phyloP scores from a whole-genome alignment of 148 eudicot species.

The Dysphania ambrosioides region DNA sequence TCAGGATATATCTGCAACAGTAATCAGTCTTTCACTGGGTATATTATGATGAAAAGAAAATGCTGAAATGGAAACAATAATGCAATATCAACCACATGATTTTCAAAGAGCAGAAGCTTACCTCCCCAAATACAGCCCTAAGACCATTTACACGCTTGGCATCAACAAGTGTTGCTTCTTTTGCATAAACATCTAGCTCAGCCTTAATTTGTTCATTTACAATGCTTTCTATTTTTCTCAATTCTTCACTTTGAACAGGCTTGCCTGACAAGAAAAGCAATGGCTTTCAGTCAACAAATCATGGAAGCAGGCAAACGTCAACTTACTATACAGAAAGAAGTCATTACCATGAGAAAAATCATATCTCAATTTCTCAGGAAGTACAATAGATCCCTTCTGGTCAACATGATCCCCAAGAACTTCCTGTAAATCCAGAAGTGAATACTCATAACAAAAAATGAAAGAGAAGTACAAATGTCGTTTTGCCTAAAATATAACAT shows the following conservation, averaged over 20 bases:
- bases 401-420: slow-evolving; percentile 93
- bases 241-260: slow-evolving; percentile 78
- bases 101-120: slow-evolving; percentile 24
- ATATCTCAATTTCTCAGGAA: slow-evolving; percentile 89
- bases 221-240: slow-evolving; percentile 71
- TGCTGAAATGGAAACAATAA: neutral
- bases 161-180: slow-evolving; percentile 74
- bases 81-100: neutral
- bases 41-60: neutral
- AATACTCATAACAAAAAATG: neutral
- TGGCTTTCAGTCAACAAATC: neutral
- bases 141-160: slow-evolving; percentile 86
- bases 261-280: slow-evolving; percentile 49
- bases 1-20: slow-evolving; percentile 83
- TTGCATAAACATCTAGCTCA: slow-evolving; percentile 70
- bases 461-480: neutral
- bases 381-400: slow-evolving; percentile 97
- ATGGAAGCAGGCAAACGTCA: neutral
- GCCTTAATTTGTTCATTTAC: slow-evolving; percentile 91
- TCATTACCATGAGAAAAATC: slow-evolving; percentile 90
- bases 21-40: slow-evolving; percentile 10
- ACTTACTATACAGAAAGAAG: slow-evolving; percentile 4
- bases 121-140: slow-evolving; percentile 98
- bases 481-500: slow-evolving; percentile 20
- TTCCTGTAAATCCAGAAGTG: slow-evolving; percentile 47